These are phyloP conservation scores for Emergomyces africanus DNA, from an alignment of 2,329 filamentous ascomycete species.

Conservation along the genomic window DNA sequence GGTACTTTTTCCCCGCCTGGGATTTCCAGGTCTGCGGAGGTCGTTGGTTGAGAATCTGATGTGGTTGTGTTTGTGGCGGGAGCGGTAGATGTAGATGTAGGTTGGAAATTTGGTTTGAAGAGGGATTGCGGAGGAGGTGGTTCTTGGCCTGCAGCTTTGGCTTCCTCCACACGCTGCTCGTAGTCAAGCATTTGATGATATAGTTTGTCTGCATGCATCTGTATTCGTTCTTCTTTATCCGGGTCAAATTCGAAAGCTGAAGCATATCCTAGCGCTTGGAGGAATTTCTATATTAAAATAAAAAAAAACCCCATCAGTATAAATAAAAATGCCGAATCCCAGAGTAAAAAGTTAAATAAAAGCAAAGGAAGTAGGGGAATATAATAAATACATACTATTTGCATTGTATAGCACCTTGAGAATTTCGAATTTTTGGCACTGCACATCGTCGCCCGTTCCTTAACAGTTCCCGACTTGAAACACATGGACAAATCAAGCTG, in stretches of 20 bases:
- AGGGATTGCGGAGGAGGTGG: conserved; percentile 33
- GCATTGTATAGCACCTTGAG: conserved; percentile 78
- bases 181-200: conserved; percentile 80
- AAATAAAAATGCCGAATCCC: not conserved
- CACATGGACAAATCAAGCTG: conserved; percentile 74
- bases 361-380: not conserved
- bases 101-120: conserved; percentile 26
- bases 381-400: conserved; percentile 49
- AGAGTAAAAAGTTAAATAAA: not conserved
- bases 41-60: conserved; percentile 8
- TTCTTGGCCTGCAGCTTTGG: conserved; percentile 31
- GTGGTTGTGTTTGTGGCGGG: not conserved
- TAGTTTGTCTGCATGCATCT: conserved; percentile 87
- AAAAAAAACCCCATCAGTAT: not conserved
- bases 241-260: conserved; percentile 50
- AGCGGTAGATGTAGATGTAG: conserved; percentile 8
- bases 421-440: conserved; percentile 62
- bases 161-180: conserved; percentile 58
- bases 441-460: conserved; percentile 63
- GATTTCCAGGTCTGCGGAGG: conserved; percentile 18
- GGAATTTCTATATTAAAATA: conserved; percentile 51
- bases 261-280: conserved; percentile 83
- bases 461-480: conserved; percentile 58
- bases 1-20: conserved; percentile 26
- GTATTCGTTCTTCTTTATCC: conserved; percentile 71